Base-by-base conservation (phyloP, 805 yeast genomes). In the Pichia cephalocereana region DNA sequence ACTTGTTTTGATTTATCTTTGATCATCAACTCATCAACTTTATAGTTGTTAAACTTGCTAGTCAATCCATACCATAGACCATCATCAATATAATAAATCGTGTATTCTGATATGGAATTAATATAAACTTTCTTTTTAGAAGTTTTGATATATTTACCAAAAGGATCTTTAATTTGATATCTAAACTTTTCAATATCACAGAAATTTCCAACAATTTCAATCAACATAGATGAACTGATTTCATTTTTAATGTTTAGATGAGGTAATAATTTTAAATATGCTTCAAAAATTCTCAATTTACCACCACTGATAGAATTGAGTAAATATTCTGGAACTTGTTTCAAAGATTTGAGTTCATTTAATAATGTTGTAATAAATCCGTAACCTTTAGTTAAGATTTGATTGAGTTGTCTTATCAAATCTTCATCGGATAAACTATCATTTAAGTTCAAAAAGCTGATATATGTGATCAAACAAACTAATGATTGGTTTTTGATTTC, bases 401-500 rank as follows among this genome's bases (percentile, higher is more conserved):
- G 67, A 43, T 57, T 64, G 40, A 62, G 44, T 26, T 63, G 67
- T 38, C 47, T 56, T 26, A 64, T 63, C 34, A 64, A 55, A 17
- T 63, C 70, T 8, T 61, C 66, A 17, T 62, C 69, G 56, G 58
- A 60, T 54, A 56, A 58, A 15, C 51, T 62, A 40, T n/a, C 72
- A 10, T 80, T 71, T 28, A 84, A 67, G 2, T 61, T 49, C 46
- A 79, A 57, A 43, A 71, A 71, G 15, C 78, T 72, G 10, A 79
- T 61, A 58, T 79, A 83, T 8, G 77, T 70, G 27, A 76, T 56
- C 17, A 84, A 59, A 42, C 86, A 80, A 2, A 80, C 71, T 42
- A 85, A 61, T 0, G 87, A 76, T 52, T 77, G 76, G 51, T 77
- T 71, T 51, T 83, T 72, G 7, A 80, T 71, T 53, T 79, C 81